phyloP scores from a whole-genome alignment of 306 rosid species.

The Oxytropis ochrocephala region DNA sequence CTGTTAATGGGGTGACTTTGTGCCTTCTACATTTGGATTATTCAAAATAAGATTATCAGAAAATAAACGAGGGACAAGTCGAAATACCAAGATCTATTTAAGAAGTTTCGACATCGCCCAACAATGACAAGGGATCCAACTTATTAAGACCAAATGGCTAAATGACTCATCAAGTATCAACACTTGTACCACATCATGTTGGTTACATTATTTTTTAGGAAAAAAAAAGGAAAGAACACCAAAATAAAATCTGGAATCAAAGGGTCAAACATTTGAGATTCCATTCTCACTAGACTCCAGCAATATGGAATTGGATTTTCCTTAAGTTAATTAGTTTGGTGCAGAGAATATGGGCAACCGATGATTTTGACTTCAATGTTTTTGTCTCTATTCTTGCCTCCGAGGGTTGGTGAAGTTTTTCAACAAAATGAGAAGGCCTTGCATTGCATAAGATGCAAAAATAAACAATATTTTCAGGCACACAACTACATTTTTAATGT shows the following conservation, averaged over 20 bases:
- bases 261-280: conserved; percentile 14
- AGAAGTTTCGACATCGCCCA: too few species aligned
- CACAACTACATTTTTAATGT: not conserved
- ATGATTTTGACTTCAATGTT: conserved; percentile 8
- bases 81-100: too few species aligned
- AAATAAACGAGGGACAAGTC: too few species aligned
- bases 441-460: not conserved
- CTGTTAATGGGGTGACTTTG: too few species aligned
- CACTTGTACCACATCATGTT: too few species aligned
- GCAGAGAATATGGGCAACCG: not conserved
- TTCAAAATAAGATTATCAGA: too few species aligned
- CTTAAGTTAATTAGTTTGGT: conserved; percentile 1
- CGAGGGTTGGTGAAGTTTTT: not conserved
- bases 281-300: not conserved
- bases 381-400: not conserved
- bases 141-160: too few species aligned
- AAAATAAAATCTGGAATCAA: not conserved
- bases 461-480: not conserved
- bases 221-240: too few species aligned
- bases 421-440: not conserved
- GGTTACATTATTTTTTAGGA: not conserved
- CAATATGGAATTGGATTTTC: not conserved
- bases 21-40: too few species aligned
- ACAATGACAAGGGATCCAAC: too few species aligned
- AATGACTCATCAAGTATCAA: too few species aligned